A percentile compares a stretch with the other conserved stretches of the same genome.
These are phyloP conservation scores for Scleromitrula shiraiana DNA, from an alignment of 2,329 filamentous ascomycete species.

Conservation along the genomic window DNA sequence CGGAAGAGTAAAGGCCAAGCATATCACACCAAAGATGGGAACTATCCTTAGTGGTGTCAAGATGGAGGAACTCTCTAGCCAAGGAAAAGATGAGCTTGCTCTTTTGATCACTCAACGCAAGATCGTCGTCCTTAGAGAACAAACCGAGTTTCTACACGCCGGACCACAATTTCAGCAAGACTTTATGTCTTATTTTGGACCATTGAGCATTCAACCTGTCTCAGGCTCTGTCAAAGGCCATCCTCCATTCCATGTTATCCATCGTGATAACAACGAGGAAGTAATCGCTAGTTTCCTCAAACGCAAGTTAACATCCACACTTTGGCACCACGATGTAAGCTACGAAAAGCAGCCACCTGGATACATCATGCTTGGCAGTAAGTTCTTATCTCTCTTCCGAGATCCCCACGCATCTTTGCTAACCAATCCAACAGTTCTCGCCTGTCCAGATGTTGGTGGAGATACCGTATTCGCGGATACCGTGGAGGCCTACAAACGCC, in stretches of 20 bases:
- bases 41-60: constrained; percentile 35
- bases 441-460: constrained; percentile 46
- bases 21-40: constrained; percentile 40
- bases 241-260: constrained; percentile 56
- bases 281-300: constrained; percentile 52
- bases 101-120: constrained; percentile 35
- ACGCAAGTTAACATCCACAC: constrained; percentile 52
- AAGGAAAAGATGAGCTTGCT: constrained; percentile 36
- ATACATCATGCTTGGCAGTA: constrained; percentile 49
- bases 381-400: neutral
- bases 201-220: constrained; percentile 62
- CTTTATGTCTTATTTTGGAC: constrained; percentile 54
- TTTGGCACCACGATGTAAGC: constrained; percentile 65
- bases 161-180: constrained; percentile 53
- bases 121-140: constrained; percentile 42
- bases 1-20: constrained; percentile 52
- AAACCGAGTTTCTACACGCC: constrained; percentile 43
- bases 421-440: constrained; percentile 5
- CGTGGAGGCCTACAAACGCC: constrained; percentile 52
- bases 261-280: constrained; percentile 53
- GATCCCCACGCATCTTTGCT: neutral
- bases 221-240: constrained; percentile 56
- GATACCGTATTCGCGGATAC: constrained; percentile 67
- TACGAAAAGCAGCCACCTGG: constrained; percentile 64
- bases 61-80: constrained; percentile 30